phyloP scores from a whole-genome alignment of 805 yeast species.

The Jamesozyma piceae region DNA sequence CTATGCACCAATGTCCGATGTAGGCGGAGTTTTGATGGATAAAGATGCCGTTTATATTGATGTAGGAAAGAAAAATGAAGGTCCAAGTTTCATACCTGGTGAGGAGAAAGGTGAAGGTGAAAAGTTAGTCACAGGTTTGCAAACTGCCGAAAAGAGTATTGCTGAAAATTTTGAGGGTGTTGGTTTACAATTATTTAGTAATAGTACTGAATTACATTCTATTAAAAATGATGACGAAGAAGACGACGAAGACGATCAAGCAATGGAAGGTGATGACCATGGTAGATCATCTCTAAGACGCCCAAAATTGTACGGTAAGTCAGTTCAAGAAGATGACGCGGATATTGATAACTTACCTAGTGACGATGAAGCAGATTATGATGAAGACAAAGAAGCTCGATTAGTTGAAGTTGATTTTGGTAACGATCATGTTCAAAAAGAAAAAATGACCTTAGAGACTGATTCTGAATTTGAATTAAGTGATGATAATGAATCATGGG shows the following conservation, averaged over 20 bases:
- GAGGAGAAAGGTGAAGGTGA: constrained; percentile 79
- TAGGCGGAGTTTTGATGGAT: constrained; percentile 96
- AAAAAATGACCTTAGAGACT: constrained; percentile 38
- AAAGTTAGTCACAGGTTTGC: constrained; percentile 71
- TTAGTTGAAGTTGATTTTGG: constrained; percentile 42
- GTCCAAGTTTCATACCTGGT: constrained; percentile 45
- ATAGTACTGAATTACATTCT: constrained; percentile 41
- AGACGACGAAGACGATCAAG: constrained; percentile 29
- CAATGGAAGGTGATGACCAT: constrained; percentile 30
- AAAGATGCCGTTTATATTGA: constrained; percentile 94
- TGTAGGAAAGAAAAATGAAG: constrained; percentile 30
- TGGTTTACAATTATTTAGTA: constrained; percentile 68
- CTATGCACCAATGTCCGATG: constrained; percentile 99
- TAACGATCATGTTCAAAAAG: constrained; percentile 26
- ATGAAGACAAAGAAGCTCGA: constrained; percentile 35
- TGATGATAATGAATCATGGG: constrained; percentile 32
- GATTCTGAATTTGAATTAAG: constrained; percentile 42
- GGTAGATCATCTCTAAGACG: constrained; percentile 62
- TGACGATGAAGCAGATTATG: constrained; percentile 38
- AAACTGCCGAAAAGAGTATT: constrained; percentile 53
- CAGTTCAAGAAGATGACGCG: constrained; percentile 38
- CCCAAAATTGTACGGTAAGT: constrained; percentile 49
- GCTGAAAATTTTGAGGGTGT: constrained; percentile 53
- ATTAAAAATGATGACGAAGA: constrained; percentile 34
- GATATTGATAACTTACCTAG: constrained; percentile 38